These are phyloP conservation scores for Escovopsis weberi DNA, from an alignment of 2,329 filamentous ascomycete genomes.

Conservation along the genomic window DNA sequence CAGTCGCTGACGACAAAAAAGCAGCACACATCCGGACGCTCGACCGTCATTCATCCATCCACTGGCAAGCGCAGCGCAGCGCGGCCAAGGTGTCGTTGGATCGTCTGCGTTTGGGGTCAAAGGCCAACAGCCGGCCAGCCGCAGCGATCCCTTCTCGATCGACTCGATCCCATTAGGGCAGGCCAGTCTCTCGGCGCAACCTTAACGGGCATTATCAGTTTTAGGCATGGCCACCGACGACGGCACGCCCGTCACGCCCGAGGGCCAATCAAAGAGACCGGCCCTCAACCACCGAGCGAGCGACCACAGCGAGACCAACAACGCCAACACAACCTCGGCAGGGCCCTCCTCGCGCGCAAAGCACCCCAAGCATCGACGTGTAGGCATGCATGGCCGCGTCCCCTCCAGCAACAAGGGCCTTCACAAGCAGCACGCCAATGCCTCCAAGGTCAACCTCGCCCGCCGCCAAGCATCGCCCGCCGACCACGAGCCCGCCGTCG, in stretches of 20 bases:
- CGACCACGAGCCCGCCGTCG: constrained; percentile 14
- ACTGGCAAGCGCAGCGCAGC: no score
- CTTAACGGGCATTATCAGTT: background rate
- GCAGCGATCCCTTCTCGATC: background rate
- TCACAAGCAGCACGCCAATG: constrained; percentile 23
- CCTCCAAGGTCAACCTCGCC: constrained; percentile 24
- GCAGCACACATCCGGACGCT: background rate
- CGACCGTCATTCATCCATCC: background rate
- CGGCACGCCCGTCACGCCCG: constrained; percentile 27
- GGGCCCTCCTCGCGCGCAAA: constrained; percentile 14
- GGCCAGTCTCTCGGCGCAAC: constrained; percentile 1
- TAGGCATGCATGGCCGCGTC: constrained; percentile 34
- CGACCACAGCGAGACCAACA: constrained; percentile 15
- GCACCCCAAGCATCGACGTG: constrained; percentile 19
- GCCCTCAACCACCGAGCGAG: constrained; percentile 20
- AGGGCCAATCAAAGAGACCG: constrained; percentile 42
- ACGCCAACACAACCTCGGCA: constrained; percentile 10
- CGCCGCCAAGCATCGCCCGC: constrained; percentile 29
- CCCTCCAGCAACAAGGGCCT: constrained; percentile 39
- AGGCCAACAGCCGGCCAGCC: background rate
- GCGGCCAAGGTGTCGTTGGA: background rate
- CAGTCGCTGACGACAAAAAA: background rate
- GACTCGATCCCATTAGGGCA: background rate
- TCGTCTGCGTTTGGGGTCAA: background rate
- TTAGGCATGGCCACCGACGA: constrained; percentile 29